Evolutionary conservation across 2,329 filamentous ascomycete species (phyloP).

Genomic region (Boeremia lycopersici): DNA sequence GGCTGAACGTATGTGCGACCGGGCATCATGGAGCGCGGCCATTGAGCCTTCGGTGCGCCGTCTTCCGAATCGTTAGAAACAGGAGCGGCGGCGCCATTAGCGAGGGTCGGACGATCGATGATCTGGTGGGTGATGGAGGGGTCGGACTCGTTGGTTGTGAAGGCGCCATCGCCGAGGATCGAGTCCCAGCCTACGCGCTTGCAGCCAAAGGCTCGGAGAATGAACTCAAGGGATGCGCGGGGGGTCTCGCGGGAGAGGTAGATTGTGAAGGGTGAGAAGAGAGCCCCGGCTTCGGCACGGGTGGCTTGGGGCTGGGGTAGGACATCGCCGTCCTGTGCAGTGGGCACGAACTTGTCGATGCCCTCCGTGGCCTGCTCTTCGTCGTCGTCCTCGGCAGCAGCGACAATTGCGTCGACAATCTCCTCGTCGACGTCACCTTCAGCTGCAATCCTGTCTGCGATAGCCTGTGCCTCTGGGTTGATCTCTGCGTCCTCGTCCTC

Average conservation of each 20-base stretch:
- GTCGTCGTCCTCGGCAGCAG: conserved; percentile 29
- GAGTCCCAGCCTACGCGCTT: conserved; percentile 95
- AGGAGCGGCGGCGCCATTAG: conserved; percentile 49
- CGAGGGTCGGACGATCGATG: conserved; percentile 82
- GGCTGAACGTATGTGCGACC: conserved; percentile 93
- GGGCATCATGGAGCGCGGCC: conserved; percentile 77
- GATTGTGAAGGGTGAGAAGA: conserved; percentile 89
- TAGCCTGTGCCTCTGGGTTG: conserved; percentile 55
- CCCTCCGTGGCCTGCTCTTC: conserved; percentile 50
- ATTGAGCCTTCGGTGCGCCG: conserved; percentile 54
- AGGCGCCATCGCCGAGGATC: conserved; percentile 88
- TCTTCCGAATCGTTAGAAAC: conserved; percentile 59
- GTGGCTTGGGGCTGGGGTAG: conserved; percentile 77
- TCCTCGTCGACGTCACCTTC: conserved; percentile 47
- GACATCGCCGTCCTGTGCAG: conserved; percentile 81
- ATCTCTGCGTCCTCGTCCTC: conserved; percentile 32
- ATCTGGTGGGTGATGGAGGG: conserved; percentile 94
- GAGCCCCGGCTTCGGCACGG: conserved; percentile 69
- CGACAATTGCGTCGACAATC: conserved; percentile 35
- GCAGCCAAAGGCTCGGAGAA: conserved; percentile 92
- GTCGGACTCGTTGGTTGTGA: conserved; percentile 86
- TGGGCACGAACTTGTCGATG: conserved; percentile 91
- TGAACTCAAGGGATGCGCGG: conserved; percentile 86
- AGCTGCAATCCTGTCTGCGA: conserved; percentile 53
- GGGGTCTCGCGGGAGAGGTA: conserved; percentile 94